Evolutionary conservation across 2,329 filamentous ascomycete genomes (phyloP).

Genomic region (Penicillium crustosum): DNA sequence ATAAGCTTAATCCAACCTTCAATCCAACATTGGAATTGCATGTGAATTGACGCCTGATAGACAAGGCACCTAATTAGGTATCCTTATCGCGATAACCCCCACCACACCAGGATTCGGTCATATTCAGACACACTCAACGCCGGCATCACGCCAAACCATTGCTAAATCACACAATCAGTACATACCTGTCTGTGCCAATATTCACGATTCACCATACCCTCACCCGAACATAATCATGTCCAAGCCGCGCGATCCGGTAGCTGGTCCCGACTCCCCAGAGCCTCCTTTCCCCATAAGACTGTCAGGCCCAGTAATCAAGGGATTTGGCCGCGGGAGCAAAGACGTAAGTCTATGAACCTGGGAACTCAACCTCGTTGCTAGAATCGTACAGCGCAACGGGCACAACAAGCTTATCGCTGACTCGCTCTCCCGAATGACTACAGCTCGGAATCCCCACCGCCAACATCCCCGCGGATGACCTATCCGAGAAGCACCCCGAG

Average conservation of each 20-base stretch:
- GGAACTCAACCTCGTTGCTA: neutral
- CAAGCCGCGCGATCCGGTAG: slow-evolving; percentile 64
- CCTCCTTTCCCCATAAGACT: slow-evolving; percentile 79
- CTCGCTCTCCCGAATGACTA: neutral
- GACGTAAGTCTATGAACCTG: slow-evolving; percentile 57
- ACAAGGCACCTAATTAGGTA: neutral
- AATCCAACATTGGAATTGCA: neutral
- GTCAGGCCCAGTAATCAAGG: slow-evolving; percentile 83
- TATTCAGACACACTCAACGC: neutral
- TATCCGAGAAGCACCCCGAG: slow-evolving; percentile 58
- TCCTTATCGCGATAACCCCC: slow-evolving; percentile 18
- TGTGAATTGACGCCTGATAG: neutral
- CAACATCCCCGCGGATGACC: slow-evolving; percentile 70
- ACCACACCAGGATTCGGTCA: neutral
- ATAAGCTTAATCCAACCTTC: slow-evolving; percentile 5
- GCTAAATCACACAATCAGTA: slow-evolving; percentile 2
- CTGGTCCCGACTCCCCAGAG: slow-evolving; percentile 70
- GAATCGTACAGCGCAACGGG: neutral
- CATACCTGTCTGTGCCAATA: neutral
- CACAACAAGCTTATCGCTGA: slow-evolving; percentile 1
- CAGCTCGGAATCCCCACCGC: slow-evolving; percentile 95
- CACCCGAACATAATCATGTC: neutral
- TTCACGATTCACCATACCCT: neutral
- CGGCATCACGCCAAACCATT: neutral
- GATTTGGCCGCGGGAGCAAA: slow-evolving; percentile 90